Evolutionary conservation across 208 protist genomes (phyloP).

Genomic region (Crithidia sp.): DNA sequence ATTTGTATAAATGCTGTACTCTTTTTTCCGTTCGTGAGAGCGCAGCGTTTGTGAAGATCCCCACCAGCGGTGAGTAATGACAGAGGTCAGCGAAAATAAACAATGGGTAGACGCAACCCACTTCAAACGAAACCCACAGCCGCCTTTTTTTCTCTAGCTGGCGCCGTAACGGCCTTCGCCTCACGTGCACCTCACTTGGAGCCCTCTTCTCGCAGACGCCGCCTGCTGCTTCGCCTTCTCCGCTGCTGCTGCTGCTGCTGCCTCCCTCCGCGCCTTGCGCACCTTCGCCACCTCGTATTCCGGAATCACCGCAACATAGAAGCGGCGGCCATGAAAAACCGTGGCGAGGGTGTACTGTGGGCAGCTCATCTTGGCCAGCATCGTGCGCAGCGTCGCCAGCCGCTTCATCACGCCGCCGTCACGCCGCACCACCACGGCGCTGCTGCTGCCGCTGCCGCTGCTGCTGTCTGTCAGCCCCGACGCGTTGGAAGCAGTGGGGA

Average conservation of each 20-base stretch:
- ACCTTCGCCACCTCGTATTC: slow-evolving; percentile 78
- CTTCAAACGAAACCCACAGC: no score
- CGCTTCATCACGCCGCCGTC: slow-evolving; percentile 33
- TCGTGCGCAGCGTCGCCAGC: slow-evolving; percentile 51
- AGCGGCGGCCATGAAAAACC: slow-evolving; percentile 61
- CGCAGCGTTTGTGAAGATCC: neutral
- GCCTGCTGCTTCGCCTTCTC: neutral
- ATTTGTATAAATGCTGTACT: neutral
- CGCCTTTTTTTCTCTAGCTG: no score
- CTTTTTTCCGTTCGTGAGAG: neutral
- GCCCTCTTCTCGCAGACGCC: neutral
- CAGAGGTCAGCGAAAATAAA: neutral
- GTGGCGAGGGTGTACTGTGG: slow-evolving; percentile 87
- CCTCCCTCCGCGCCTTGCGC: slow-evolving; percentile 26
- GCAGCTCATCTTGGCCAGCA: slow-evolving; percentile 81
- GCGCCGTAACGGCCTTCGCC: no score
- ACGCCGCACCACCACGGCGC: slow-evolving; percentile 16
- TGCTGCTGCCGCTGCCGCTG: neutral
- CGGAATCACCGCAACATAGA: slow-evolving; percentile 80
- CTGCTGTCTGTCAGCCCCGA: neutral
- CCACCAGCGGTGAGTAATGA: neutral
- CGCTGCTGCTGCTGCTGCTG: neutral
- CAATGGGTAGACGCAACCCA: no score
- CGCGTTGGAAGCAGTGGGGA: slow-evolving; percentile 8
- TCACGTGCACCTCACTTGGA: neutral